Base-by-base conservation (phyloP, 805 yeast genomes). In the Helenozyma baotianmanensis region DNA sequence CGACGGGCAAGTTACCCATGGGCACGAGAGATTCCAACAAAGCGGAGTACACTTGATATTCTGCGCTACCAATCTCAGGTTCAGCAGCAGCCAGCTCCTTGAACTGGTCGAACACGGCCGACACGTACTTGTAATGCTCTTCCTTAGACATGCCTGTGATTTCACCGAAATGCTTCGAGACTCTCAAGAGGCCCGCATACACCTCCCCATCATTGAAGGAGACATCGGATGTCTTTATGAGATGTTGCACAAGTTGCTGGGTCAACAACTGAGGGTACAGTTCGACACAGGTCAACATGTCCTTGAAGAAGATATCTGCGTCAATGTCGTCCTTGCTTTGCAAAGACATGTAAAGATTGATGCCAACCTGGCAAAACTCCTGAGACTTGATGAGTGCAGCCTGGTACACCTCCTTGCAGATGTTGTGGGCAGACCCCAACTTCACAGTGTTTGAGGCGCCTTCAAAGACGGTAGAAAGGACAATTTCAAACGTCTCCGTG, bases 21-120 rank as follows among this genome's bases (percentile, higher is more conserved):
- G 62, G 58, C 9, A 77, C 64, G 33, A 82, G 58, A 2, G 80
- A 66, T 21, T 76, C 68, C 22, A 81, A 63, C 37, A 78, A 57
- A 26, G 62, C 53, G 1, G 76, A 56, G 48, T 80, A 80, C 21
- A 80, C 67, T 21, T 57, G 53, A 42, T 64, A 72, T 43, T 75
- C 78, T 22, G 62, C 50, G 2, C 50, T 40, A 15, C 45, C 43
- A 27, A 70, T 33, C 1, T 16, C 19, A 11, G 31, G 19, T 3
- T 15, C 11, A 4, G 18, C 10, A 1, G 35, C 23, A 4, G 47
- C 37, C 14, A 33, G 36, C 4, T 58, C 59, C 35, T 68, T 64
- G 41, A 64, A 74, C 12, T 61, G 43, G 4, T 53, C 42, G 32
- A 56, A 64, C 9, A 54, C 42, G 2, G 52, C 37, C 9, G 53